Percentiles rank a stretch among this genome's conserved stretches.
phyloP scores from a whole-genome alignment of 2,329 filamentous ascomycete species.

The Penicillium brevicompactum region DNA sequence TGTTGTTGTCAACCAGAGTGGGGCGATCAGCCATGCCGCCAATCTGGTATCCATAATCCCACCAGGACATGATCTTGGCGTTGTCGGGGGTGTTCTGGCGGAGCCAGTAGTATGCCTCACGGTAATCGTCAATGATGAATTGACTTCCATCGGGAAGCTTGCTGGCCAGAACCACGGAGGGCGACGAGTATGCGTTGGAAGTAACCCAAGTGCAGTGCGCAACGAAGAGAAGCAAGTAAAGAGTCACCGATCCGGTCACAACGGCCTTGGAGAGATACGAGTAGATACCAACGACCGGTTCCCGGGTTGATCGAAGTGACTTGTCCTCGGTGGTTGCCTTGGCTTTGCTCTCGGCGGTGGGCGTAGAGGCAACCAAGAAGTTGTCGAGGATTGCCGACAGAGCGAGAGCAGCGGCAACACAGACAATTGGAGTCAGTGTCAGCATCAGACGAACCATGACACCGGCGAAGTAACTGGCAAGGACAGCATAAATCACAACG shows the following conservation, averaged over 20 bases:
- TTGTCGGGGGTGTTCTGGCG: slow-evolving; percentile 94
- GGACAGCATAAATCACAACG: slow-evolving; percentile 93
- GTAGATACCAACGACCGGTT: slow-evolving; percentile 82
- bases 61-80: slow-evolving; percentile 99
- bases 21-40: slow-evolving; percentile 98
- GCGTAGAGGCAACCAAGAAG: slow-evolving; percentile 72
- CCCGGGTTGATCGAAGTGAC: slow-evolving; percentile 67
- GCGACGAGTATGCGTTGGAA: slow-evolving; percentile 97
- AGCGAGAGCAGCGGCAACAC: slow-evolving; percentile 87
- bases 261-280: slow-evolving; percentile 74
- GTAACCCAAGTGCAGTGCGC: slow-evolving; percentile 99
- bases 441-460: slow-evolving; percentile 99
- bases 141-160: slow-evolving; percentile 90
- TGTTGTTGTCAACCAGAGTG: slow-evolving; percentile 98
- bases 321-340: slow-evolving; percentile 43
- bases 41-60: slow-evolving; percentile 99
- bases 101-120: slow-evolving; percentile 99
- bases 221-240: slow-evolving; percentile 91
- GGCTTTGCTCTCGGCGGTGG: slow-evolving; percentile 44
- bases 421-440: slow-evolving; percentile 93
- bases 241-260: slow-evolving; percentile 70
- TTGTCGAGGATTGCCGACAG: slow-evolving; percentile 85
- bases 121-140: slow-evolving; percentile 98
- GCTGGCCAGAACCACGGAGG: slow-evolving; percentile 93
- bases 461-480: slow-evolving; percentile 96